Base-by-base conservation (phyloP, 192 early-diverging fungal species). In the Coemansia asiatica region DNA sequence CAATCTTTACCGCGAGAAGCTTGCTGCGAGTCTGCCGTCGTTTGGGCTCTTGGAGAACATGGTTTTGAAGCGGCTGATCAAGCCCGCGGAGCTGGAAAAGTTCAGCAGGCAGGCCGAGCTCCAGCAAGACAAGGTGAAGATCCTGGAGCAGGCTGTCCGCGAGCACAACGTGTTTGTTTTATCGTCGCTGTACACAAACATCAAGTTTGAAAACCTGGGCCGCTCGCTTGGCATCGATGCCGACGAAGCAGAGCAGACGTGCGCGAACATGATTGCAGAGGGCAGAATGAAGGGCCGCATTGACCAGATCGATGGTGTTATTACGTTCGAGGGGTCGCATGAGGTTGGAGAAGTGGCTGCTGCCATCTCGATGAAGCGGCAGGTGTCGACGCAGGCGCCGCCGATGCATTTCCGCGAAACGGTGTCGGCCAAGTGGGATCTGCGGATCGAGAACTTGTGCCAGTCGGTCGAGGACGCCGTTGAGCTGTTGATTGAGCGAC, bases 111-210 rank as follows among this genome's bases (percentile, higher is more conserved):
- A 87, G 15, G 93, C 94, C 9, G 61, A 76, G 48, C 72, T 96
- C 36, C 77, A 84, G 1, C 92, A 91, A 55, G 86, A 88, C 27
- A 89, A 87, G 22, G 93, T 92, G 8, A 63, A 55, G 1, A 91
- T 94, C 1, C 83, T 98, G 19, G 94, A 93, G 71, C 85, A 91
- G 2, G 96, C 95, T 8, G 94, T 98, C 23, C 94, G 92, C 44
- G 94, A 98, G 76, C 96, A 98, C 81, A 98, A 98, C 71, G 68
- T 92, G 21, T 83, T 97, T 47, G 87, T 94, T 16, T 89, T 93
- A 1, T 92, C 91, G 64, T 90, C 90, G 64, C 86, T 98, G 53
- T 98, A 98, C 76, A 89, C 92, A 64, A 94, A 92, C 70, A 96
- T 98, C 48, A 85, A 85, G 31, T 95, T 98, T 69, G 87, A 86